Evolutionary conservation across 1,284 basidiomycete species (phyloP).

Genomic region (Heliocybe sulcata): DNA sequence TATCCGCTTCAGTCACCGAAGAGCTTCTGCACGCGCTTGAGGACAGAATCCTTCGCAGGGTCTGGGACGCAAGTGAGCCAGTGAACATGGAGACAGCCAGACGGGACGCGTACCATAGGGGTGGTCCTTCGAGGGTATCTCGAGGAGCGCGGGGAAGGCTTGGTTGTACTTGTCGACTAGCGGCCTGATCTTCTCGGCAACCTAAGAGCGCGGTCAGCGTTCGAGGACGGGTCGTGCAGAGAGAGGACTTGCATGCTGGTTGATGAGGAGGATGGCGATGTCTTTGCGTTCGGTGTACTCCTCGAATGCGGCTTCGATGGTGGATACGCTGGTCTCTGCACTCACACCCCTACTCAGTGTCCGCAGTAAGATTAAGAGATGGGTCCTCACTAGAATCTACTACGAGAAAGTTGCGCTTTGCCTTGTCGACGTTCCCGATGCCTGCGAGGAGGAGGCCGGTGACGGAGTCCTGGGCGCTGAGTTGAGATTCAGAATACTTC

Average conservation of each 20-base stretch:
- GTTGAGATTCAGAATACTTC: neutral
- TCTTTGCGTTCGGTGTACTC: slow-evolving; percentile 91
- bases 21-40: slow-evolving; percentile 96
- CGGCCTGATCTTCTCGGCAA: slow-evolving; percentile 95
- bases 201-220: slow-evolving; percentile 33
- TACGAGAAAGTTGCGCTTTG: slow-evolving; percentile 94
- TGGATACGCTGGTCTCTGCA: slow-evolving; percentile 82
- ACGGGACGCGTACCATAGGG: slow-evolving; percentile 76
- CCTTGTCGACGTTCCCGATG: slow-evolving; percentile 82
- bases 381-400: slow-evolving; percentile 78
- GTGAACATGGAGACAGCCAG: slow-evolving; percentile 1
- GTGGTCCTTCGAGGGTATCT: slow-evolving; percentile 95
- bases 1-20: slow-evolving; percentile 62
- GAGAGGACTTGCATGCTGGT: slow-evolving; percentile 76
- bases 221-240: neutral
- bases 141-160: slow-evolving; percentile 93
- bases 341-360: too few species aligned
- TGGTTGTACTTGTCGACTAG: slow-evolving; percentile 94
- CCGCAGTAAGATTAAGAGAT: too few species aligned
- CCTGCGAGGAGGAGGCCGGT: slow-evolving; percentile 91
- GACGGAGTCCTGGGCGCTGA: slow-evolving; percentile 73
- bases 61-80: slow-evolving; percentile 42
- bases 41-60: slow-evolving; percentile 92
- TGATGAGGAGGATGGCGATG: slow-evolving; percentile 92
- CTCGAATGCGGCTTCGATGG: slow-evolving; percentile 86